A percentile compares a stretch with the other conserved stretches of the same genome.
These are phyloP conservation scores for Cyclotella cryptica DNA, from an alignment of 108 stramenopile genomes.

Conservation along the genomic window DNA sequence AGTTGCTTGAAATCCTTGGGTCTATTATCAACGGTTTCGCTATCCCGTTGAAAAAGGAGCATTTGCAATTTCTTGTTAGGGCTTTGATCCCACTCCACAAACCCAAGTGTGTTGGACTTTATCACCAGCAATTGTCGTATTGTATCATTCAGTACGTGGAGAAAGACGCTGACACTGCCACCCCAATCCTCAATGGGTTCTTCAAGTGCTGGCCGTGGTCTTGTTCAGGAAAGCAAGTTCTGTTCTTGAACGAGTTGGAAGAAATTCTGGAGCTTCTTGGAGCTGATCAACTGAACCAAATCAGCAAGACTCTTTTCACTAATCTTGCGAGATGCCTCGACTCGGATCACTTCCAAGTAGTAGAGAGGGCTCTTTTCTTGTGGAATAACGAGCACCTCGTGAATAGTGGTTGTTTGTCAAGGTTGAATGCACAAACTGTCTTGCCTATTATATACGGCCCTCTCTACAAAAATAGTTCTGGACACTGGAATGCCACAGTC, in stretches of 20 bases:
- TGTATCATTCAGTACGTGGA: slow-evolving; percentile 99
- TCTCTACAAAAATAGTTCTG: slow-evolving; percentile 91
- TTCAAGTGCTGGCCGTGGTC: slow-evolving; percentile 99
- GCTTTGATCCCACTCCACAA: slow-evolving; percentile 99
- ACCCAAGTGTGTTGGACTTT: slow-evolving; percentile 95
- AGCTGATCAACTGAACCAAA: slow-evolving; percentile 90
- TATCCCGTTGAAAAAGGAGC: slow-evolving; percentile 97
- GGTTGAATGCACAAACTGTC: slow-evolving; percentile 89
- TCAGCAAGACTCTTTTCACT: slow-evolving; percentile 85
- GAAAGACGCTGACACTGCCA: slow-evolving; percentile 98
- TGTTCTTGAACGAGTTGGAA: slow-evolving; percentile 97
- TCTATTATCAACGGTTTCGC: slow-evolving; percentile 99
- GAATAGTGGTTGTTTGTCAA: slow-evolving; percentile 83
- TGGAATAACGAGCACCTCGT: slow-evolving; percentile 99
- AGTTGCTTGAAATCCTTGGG: slow-evolving; percentile 98
- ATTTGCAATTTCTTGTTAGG: slow-evolving; percentile 94
- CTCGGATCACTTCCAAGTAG: slow-evolving; percentile 97
- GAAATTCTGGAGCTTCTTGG: slow-evolving; percentile 96
- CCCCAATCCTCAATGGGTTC: slow-evolving; percentile 95
- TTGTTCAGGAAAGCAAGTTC: slow-evolving; percentile 92
- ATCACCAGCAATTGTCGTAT: slow-evolving; percentile 99
- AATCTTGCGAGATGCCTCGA: slow-evolving; percentile 94
- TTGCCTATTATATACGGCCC: slow-evolving; percentile 95
- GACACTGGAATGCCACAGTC: slow-evolving; percentile 99
- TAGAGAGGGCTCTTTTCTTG: slow-evolving; percentile 96